Percentiles rank a stretch among this genome's conserved stretches.
These are phyloP conservation scores for Neonectria magnoliae DNA, from an alignment of 2,329 filamentous ascomycete genomes.

Conservation along the genomic window DNA sequence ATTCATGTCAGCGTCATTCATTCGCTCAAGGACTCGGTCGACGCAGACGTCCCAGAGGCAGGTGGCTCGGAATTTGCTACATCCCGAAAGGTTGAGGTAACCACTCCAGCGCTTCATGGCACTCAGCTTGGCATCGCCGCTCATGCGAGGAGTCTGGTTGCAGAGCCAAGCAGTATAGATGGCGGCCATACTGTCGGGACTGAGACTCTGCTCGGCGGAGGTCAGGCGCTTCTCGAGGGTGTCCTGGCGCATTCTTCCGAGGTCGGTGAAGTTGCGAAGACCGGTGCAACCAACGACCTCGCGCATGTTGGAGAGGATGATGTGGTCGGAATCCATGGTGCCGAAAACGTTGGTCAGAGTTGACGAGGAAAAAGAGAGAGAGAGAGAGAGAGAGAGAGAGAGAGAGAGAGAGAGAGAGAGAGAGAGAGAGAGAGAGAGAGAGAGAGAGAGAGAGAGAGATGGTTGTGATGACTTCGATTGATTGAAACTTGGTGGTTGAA, in stretches of 20 bases:
- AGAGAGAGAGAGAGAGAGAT: background rate
- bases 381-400: no score
- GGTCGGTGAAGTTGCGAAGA: conserved; percentile 31
- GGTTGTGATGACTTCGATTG: background rate
- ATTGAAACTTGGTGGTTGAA: background rate
- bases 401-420: no score
- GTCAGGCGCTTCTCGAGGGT: conserved; percentile 38
- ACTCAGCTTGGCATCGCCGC: background rate
- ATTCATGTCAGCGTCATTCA: background rate
- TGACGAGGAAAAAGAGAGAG: background rate
- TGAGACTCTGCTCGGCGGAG: conserved; percentile 20
- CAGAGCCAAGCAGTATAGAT: conserved; percentile 44
- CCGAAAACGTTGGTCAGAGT: background rate
- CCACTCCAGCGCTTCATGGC: background rate
- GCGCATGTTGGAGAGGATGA: conserved; percentile 34
- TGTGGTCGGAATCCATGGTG: conserved; percentile 33
- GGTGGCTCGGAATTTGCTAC: background rate
- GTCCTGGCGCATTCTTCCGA: conserved; percentile 39
- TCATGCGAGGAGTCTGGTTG: conserved; percentile 17
- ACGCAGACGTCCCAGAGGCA: background rate
- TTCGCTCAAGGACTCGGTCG: background rate
- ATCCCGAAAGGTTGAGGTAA: background rate
- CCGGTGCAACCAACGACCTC: conserved; percentile 37
- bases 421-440: no score
- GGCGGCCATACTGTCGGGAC: conserved; percentile 28